phyloP scores from a whole-genome alignment of 352 stramenopile species.

The Pythium aquatile region DNA sequence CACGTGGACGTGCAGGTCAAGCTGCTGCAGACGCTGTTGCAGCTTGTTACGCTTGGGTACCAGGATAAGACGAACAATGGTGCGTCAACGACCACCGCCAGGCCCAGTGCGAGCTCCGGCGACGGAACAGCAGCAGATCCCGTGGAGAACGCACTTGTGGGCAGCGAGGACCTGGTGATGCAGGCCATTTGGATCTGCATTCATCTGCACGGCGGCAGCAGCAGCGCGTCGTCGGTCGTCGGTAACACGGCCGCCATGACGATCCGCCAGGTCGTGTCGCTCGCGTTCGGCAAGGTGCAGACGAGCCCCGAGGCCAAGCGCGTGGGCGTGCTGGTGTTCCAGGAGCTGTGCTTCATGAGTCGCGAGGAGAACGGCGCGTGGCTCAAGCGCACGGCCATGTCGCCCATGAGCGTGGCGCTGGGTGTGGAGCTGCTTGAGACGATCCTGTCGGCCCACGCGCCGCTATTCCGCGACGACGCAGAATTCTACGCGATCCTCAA shows the following conservation, averaged over 20 bases:
- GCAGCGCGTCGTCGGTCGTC: slow-evolving; percentile 72
- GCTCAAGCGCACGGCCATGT: slow-evolving; percentile 78
- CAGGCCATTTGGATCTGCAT: slow-evolving; percentile 88
- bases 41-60: slow-evolving; percentile 82
- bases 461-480: slow-evolving; percentile 63
- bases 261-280: slow-evolving; percentile 84
- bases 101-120: not conserved
- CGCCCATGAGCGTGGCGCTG: slow-evolving; percentile 72
- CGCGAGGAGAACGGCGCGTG: slow-evolving; percentile 81
- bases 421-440: slow-evolving; percentile 81
- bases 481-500: slow-evolving; percentile 81
- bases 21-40: slow-evolving; percentile 85
- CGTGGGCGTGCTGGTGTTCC: slow-evolving; percentile 81
- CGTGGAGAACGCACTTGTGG: slow-evolving; percentile 49
- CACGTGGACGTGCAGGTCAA: slow-evolving; percentile 87
- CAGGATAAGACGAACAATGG: slow-evolving; percentile 40
- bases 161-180: slow-evolving; percentile 85
- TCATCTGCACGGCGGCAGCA: slow-evolving; percentile 72
- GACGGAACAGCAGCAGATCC: not conserved
- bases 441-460: slow-evolving; percentile 57
- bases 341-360: slow-evolving; percentile 86
- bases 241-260: slow-evolving; percentile 88
- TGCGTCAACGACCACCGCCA: slow-evolving; percentile 1
- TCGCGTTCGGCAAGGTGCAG: slow-evolving; percentile 83
- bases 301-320: slow-evolving; percentile 66